Evolutionary conservation across 345 rosid genomes (phyloP).

Genomic region (Eutrema yunnanense): DNA sequence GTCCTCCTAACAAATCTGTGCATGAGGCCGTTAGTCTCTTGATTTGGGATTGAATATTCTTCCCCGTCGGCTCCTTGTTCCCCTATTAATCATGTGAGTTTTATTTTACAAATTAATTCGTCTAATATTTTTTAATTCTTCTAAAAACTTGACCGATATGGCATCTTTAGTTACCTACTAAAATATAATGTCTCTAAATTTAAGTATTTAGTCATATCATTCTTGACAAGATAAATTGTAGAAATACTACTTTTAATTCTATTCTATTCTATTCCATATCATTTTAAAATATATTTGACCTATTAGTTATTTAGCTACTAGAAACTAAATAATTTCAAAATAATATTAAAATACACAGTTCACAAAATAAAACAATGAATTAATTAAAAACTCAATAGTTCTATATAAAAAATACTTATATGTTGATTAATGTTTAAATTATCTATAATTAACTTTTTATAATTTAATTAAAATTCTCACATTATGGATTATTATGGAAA

Average conservation of each 20-base stretch:
- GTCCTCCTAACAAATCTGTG: constrained; percentile 39
- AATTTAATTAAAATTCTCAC: too few relatives aligned
- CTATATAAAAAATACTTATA: too few relatives aligned
- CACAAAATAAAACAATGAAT: neutral
- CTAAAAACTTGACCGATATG: neutral
- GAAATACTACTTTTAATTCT: too few relatives aligned
- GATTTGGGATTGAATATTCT: constrained; percentile 29
- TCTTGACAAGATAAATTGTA: too few relatives aligned
- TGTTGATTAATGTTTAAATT: too few relatives aligned
- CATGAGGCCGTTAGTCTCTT: constrained; percentile 33
- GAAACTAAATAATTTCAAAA: neutral
- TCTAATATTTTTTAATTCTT: neutral
- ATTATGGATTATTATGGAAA: too few relatives aligned
- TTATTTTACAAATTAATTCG: neutral
- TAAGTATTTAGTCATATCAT: too few relatives aligned
- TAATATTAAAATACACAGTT: neutral
- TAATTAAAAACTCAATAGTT: too few relatives aligned
- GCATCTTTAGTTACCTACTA: neutral
- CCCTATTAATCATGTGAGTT: constrained; percentile 12
- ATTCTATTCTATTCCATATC: too few relatives aligned
- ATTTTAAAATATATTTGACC: neutral
- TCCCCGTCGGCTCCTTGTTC: constrained; percentile 22
- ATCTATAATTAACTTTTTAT: too few relatives aligned
- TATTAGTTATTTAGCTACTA: neutral
- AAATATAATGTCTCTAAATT: too few relatives aligned